phyloP scores from a whole-genome alignment of 805 yeast species.

The Candida qinlingensis region DNA sequence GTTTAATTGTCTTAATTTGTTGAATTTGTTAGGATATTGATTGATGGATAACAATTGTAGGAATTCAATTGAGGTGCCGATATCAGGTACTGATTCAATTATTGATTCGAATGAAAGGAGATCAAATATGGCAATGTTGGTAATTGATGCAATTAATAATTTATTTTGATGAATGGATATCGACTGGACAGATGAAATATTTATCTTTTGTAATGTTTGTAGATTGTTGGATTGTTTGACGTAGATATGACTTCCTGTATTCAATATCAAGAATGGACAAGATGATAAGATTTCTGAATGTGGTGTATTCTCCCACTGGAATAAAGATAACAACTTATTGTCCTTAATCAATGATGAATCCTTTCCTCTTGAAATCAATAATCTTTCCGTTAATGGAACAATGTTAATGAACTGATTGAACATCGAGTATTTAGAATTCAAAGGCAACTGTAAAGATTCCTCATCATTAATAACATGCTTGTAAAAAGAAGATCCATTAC shows the following conservation, averaged over 20 bases:
- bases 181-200: constrained; percentile 11
- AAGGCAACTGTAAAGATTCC: neutral
- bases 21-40: constrained; percentile 26
- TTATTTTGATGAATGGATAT: neutral
- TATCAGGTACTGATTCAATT: constrained; percentile 2
- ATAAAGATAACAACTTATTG: neutral
- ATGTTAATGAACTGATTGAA: constrained; percentile 1
- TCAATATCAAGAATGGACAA: constrained; percentile 6
- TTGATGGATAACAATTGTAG: constrained; percentile 28
- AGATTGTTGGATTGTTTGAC: constrained; percentile 34
- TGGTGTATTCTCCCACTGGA: constrained; percentile 10
- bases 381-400: neutral
- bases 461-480: neutral
- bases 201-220: constrained; percentile 30
- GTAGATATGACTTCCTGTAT: constrained; percentile 27
- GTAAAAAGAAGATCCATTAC: constrained; percentile 3
- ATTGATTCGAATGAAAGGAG: neutral
- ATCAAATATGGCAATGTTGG: neutral
- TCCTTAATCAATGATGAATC: neutral
- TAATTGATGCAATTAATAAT: neutral
- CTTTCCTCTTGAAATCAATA: constrained; percentile 6
- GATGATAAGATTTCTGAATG: neutral
- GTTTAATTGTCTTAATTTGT: constrained; percentile 39
- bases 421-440: constrained; percentile 2
- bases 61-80: constrained; percentile 31